Evolutionary conservation across 2,329 filamentous ascomycete species (phyloP), one percentile per base, ranked within the genome.

Genomic region (Blumeria graminis): DNA sequence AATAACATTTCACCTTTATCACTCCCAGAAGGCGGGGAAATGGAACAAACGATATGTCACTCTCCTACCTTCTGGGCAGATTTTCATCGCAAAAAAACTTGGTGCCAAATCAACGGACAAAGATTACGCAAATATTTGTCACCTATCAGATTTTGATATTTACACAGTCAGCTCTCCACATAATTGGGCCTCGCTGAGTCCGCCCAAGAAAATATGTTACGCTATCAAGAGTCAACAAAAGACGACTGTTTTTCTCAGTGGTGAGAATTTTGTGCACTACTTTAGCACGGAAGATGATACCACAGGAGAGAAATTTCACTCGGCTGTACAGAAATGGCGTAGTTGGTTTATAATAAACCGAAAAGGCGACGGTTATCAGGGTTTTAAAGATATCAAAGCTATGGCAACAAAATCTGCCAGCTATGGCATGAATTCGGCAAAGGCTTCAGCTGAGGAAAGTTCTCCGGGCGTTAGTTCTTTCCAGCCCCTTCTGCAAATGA

Each of bases 171-270:
- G 80, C 5, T 74, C 78, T 55, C 76, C 78, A 48, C 80, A 86
- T 61, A 70, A 80, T 60, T 74, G 78, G 39, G 84, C 82, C 63
- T 76, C 78, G 60, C 74, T 95, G 56, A 88, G 83, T 63, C 83
- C 88, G 0, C 90, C 90, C 0, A 94, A 92, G 68, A 84, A 82
- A 65, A 75, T 81, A 62, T 94, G 86, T 69, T 90, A 85, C 64
- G 89, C 87, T 0, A 76, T 96, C 62, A 95, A 94, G 69, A 93
- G 86, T 62, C 88, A 94, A 70, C 83, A 94, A 65, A 94, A 90
- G 68, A 83, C 83, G 0, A 80, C 78, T 57, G 81, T 94, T 64
- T 95, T 95, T 64, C 71, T 87, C 56, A 82, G 82, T 56, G 84
- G 82, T 3, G 81, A 85, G 55, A 90, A 90, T 62, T 96, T 87